Evolutionary conservation across 352 stramenopile species (phyloP), one percentile per base, ranked within the genome.

Genomic region (Nothophytophthora sp.): DNA sequence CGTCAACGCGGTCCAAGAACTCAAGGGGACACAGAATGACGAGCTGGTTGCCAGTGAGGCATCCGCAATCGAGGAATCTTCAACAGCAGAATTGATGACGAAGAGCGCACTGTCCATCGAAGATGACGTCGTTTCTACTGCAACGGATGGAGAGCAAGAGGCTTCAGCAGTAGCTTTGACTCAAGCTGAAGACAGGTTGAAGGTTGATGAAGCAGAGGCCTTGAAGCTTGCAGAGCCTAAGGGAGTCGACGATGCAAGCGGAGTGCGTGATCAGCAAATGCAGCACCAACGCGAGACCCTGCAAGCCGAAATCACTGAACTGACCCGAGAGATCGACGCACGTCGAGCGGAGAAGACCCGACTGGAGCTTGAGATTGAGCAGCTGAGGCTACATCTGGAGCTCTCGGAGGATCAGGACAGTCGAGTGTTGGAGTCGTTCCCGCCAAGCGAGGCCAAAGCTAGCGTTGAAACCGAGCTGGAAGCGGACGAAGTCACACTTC

Each of bases 341-440:
- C 67, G 73, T 12, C 43, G 43, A 18, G 45, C 49, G 0, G 79
- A 88, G 43, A 88, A 88, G 41, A 42, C 42, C 7, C 44, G 34
- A 8, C 54, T 92, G n/a, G 76, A 92, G 58, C 41, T 40, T 19
- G 53, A 88, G 36, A 88, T 89, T 27, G 76, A 92, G 53, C 67
- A 88, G 35, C 54, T 90, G 6, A 60, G 62, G 9, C 43, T 84
- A 34, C 76, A 90, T 19, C 50, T 78, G 2, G 75, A 90, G 50
- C 59, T 87, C 20, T 73, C 70, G 30, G 76, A 77, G 30, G 55
- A 54, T 22, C 24, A 42, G 13, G 59, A 62, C 27, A 47, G 47
- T 15, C 32, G 42, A 10, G 11, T 38, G n/a, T n/a, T n/a, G 8
- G 22, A 47, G 0, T 12, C 27, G 6, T 11, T 40, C 2, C 52